phyloP scores from a whole-genome alignment of 1,284 basidiomycete species.

The Wallemia mellicola region DNA sequence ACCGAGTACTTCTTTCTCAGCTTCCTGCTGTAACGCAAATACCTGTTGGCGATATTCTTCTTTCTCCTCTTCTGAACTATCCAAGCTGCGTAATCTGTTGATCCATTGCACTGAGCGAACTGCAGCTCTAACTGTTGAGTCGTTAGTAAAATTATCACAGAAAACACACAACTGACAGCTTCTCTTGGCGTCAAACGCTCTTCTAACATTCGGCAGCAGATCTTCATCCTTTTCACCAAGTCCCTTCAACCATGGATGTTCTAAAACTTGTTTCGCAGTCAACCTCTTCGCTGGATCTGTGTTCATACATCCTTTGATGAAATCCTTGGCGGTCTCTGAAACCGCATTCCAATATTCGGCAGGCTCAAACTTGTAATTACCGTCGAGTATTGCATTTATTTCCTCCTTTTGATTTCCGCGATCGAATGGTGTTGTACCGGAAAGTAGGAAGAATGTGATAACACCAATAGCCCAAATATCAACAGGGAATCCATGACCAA shows the following conservation, averaged over 20 bases:
- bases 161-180: constrained; percentile 28
- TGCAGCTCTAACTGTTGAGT: constrained; percentile 41
- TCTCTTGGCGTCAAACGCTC: constrained; percentile 56
- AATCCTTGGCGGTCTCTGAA: constrained; percentile 45
- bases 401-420: constrained; percentile 27
- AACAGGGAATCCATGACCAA: constrained; percentile 80
- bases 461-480: constrained; percentile 95
- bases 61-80: constrained; percentile 17
- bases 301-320: constrained; percentile 51
- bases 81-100: constrained; percentile 24
- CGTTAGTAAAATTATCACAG: not conserved
- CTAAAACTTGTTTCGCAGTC: constrained; percentile 35
- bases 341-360: constrained; percentile 64
- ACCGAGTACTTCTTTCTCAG: constrained; percentile 23
- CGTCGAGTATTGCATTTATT: constrained; percentile 47
- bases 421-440: constrained; percentile 83
- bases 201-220: constrained; percentile 60
- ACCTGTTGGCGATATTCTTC: constrained; percentile 29
- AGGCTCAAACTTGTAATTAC: constrained; percentile 75
- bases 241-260: constrained; percentile 42
- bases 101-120: constrained; percentile 58
- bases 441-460: constrained; percentile 71
- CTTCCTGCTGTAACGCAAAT: constrained; percentile 44
- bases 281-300: constrained; percentile 46
- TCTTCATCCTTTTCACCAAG: constrained; percentile 24